Evolutionary conservation across 1,139 yeast genomes (phyloP).

Genomic region (Geotrichum restrictum): DNA sequence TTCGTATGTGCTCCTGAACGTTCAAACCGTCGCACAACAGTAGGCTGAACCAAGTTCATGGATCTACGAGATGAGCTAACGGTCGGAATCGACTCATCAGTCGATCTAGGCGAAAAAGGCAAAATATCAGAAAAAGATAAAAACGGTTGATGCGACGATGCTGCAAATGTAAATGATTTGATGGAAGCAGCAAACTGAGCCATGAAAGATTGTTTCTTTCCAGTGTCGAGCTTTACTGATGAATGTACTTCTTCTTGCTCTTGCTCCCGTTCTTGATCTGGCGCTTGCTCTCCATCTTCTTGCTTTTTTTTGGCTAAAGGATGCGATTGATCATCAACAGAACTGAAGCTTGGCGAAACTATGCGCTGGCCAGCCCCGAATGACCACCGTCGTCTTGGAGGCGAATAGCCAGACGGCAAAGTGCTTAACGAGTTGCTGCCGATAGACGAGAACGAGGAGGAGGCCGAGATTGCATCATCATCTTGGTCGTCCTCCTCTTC

Average conservation of each 20-base stretch:
- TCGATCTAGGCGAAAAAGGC: slow-evolving; percentile 33
- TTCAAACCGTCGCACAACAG: not conserved
- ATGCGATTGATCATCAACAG: slow-evolving; percentile 14
- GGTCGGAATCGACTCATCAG: slow-evolving; percentile 34
- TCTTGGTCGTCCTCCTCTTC: slow-evolving; percentile 7
- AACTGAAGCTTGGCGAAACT: not conserved
- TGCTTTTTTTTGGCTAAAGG: slow-evolving; percentile 16
- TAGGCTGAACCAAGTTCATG: slow-evolving; percentile 7
- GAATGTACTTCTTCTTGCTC: not conserved
- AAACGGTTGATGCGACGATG: slow-evolving; percentile 29
- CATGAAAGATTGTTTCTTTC: slow-evolving; percentile 24
- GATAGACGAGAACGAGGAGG: slow-evolving; percentile 4
- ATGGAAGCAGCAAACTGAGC: slow-evolving; percentile 31
- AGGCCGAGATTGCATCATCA: not conserved
- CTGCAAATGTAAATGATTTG: slow-evolving; percentile 31
- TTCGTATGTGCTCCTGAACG: too few species aligned
- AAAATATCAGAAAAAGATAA: slow-evolving; percentile 25
- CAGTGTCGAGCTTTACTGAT: not conserved
- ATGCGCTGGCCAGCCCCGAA: too few species aligned
- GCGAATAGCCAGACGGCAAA: too few species aligned
- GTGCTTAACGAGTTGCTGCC: too few species aligned
- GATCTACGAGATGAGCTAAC: not conserved
- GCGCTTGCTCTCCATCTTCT: too few species aligned
- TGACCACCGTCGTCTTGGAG: too few species aligned
- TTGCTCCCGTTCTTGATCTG: slow-evolving; percentile 5